Evolutionary conservation across 2,329 filamentous ascomycete species (phyloP).

Genomic region (Fusarium succisae): DNA sequence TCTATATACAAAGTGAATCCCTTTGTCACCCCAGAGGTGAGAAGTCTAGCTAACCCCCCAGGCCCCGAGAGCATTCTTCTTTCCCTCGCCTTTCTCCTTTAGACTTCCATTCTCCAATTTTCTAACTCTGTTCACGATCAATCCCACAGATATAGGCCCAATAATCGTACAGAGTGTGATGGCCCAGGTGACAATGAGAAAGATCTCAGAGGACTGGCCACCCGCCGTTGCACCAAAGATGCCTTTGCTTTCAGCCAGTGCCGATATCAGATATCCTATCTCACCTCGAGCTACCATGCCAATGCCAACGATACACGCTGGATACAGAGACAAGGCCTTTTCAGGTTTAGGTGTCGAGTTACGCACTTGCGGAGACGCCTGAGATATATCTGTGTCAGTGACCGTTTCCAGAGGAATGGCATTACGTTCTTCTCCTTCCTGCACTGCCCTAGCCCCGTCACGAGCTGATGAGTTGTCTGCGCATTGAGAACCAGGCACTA

Average conservation of each 20-base stretch:
- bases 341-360: constrained; percentile 37
- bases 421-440: not conserved
- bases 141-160: constrained; percentile 59
- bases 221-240: constrained; percentile 47
- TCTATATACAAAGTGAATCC: too few relatives aligned
- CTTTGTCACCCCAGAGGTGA: not conserved
- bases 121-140: constrained; percentile 56
- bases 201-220: constrained; percentile 52
- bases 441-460: too few relatives aligned
- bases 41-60: constrained; percentile 31
- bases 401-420: not conserved
- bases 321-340: constrained; percentile 71
- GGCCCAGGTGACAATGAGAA: constrained; percentile 65
- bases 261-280: constrained; percentile 80
- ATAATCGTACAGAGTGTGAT: constrained; percentile 64
- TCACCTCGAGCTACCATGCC: constrained; percentile 82
- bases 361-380: not conserved
- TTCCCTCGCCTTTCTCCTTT: constrained; percentile 1
- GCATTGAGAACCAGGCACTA: constrained; percentile 25
- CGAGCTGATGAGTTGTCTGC: not conserved
- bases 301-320: constrained; percentile 70
- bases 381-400: not conserved
- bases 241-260: constrained; percentile 66
- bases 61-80: constrained; percentile 34
- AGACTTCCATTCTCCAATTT: constrained; percentile 27